Percentiles rank a stretch among this genome's conserved stretches.
Evolutionary conservation across 2,329 filamentous ascomycete genomes (phyloP).

Genomic region (Lecanicillium sp.): DNA sequence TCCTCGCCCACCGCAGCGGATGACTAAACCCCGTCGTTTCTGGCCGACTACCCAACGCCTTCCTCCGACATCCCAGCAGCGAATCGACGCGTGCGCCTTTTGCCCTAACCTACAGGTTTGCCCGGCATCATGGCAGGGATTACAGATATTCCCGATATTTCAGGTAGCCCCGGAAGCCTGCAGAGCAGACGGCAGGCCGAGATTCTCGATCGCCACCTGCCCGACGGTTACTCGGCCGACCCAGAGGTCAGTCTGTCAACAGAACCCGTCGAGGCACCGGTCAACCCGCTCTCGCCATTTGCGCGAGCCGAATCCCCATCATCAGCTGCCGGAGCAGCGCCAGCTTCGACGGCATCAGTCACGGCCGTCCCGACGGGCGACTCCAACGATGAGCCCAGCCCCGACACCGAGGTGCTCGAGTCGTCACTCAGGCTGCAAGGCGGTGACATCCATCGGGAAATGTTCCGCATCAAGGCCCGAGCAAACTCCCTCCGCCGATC

Average conservation of each 20-base stretch:
- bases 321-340: constrained; percentile 6
- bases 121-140: constrained; percentile 19
- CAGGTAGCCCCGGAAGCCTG: constrained; percentile 18
- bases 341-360: constrained; percentile 12
- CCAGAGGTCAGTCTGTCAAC: constrained; percentile 25
- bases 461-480: constrained; percentile 65
- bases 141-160: constrained; percentile 15
- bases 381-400: constrained; percentile 17
- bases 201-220: constrained; percentile 28
- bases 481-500: constrained; percentile 45
- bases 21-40: no score
- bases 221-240: constrained; percentile 31
- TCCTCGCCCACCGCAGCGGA: no score
- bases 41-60: no score
- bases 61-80: not conserved
- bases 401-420: constrained; percentile 30
- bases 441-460: constrained; percentile 70
- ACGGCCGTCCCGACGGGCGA: constrained; percentile 13
- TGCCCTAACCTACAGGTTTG: constrained; percentile 2
- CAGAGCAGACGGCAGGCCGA: constrained; percentile 24
- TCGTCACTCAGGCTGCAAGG: constrained; percentile 67
- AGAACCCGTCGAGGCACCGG: constrained; percentile 10
- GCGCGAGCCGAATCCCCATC: constrained; percentile 7
- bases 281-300: constrained; percentile 8
- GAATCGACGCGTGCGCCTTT: not conserved